Base-by-base conservation (phyloP, 2,329 filamentous ascomycete species). In the Ascochyta pisi region DNA sequence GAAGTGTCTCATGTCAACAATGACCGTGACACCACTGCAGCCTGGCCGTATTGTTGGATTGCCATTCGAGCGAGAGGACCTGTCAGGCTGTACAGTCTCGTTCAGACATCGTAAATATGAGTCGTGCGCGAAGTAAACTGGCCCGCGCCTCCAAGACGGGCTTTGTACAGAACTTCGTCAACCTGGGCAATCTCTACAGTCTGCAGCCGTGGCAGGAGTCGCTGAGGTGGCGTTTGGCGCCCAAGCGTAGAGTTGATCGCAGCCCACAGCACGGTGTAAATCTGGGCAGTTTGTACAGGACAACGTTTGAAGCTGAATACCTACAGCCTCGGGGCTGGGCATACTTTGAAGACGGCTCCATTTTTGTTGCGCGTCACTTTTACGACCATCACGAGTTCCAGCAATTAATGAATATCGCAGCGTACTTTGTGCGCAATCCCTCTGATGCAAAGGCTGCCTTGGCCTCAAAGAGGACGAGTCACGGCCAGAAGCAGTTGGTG, bases 271-370 rank as follows among this genome's bases (percentile, higher is more conserved):
- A 46, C 16, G 39, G 48, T n/a, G 39, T 43, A 2, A 50, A 50
- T 26, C 12, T 50, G 39, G 40, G 48, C 16, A 37, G n/a, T 12
- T 12, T 50, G 7, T 50, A 31, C 24, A 50, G 39, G 16, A 9
- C 6, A 16, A 10, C 22, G 4, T 8, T 8, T 4, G n/a, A 6
- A 3, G 4, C 7, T 16, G 31, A 29, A 13, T 23, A 19, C 19
- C 6, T 6, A 13, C 22, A 42, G 8, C 29, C 39, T 31, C 48
- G 16, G 9, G 55, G 61, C 13, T 65, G 62, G 59, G 66, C 58
- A 4, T 69, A 65, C 23, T 65, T 69, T 27, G 63, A 66, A 22
- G 61, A 69, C 54, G 64, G 65, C 15, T 69, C 65, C 13, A 31
- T 68, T 4, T 64, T 57, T 49, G 48, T 69, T 23, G 31, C 52